phyloP scores from a whole-genome alignment of 2,329 filamentous ascomycete genomes.

The Aspergillus sp. region DNA sequence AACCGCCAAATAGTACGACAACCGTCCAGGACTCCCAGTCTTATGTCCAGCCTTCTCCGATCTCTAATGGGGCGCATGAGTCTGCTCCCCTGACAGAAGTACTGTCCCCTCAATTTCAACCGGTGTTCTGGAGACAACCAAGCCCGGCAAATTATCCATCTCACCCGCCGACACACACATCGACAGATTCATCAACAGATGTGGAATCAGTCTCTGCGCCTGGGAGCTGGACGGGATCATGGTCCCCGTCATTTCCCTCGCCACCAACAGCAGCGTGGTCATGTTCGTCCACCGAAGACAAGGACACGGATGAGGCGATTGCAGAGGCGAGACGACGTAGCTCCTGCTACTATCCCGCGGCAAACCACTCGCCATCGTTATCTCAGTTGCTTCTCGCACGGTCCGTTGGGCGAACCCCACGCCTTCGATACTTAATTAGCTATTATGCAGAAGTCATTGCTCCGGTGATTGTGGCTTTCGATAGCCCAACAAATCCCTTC shows the following conservation, averaged over 20 bases:
- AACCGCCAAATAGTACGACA: not conserved
- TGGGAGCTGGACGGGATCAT: not conserved
- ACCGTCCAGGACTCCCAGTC: not conserved
- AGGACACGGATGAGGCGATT: not conserved
- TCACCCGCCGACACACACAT: not conserved
- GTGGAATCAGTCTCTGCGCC: not conserved
- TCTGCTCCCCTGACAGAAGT: not conserved
- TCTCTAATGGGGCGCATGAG: conserved; percentile 13
- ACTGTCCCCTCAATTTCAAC: not conserved
- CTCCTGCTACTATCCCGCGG: conserved; percentile 16
- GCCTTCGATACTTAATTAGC: conserved; percentile 85
- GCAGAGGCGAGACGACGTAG: not conserved
- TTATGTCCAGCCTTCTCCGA: not conserved
- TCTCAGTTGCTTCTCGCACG: conserved; percentile 38
- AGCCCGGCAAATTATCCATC: not conserved
- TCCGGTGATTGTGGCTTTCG: conserved; percentile 86
- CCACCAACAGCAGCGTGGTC: not conserved
- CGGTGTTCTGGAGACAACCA: not conserved
- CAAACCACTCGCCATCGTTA: conserved; percentile 30
- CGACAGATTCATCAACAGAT: not conserved
- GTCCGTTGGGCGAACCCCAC: conserved; percentile 65
- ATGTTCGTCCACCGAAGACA: not conserved
- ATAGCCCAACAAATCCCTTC: conserved; percentile 82
- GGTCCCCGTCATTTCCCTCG: conserved; percentile 1
- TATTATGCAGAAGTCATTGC: conserved; percentile 94